Percentiles rank a stretch among this genome's conserved stretches.
phyloP scores from a whole-genome alignment of 1,284 basidiomycete species.

The Ganoderma multipileum region DNA sequence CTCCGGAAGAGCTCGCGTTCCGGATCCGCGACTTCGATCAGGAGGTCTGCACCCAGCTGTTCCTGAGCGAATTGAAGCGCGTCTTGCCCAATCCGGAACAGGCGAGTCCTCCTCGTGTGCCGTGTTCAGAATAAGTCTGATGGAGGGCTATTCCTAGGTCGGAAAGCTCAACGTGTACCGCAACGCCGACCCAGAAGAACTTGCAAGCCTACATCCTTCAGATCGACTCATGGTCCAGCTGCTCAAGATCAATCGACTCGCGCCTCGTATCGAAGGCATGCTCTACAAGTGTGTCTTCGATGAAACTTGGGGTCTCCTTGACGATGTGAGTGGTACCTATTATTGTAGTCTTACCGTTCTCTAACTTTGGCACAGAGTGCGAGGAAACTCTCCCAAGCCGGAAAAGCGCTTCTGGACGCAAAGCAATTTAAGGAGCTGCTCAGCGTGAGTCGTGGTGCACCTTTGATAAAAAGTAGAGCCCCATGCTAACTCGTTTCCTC shows the following conservation, averaged over 20 bases:
- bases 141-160: constrained; percentile 54
- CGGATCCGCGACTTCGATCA: constrained; percentile 88
- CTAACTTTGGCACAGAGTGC: constrained; percentile 62
- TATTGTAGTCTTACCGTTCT: constrained; percentile 19
- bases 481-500: constrained; percentile 3
- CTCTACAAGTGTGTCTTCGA: constrained; percentile 89
- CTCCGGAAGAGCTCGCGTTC: constrained; percentile 85
- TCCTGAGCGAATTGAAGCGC: constrained; percentile 86
- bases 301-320: constrained; percentile 78
- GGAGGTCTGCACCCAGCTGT: constrained; percentile 85
- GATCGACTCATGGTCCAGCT: constrained; percentile 97
- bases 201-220: constrained; percentile 89
- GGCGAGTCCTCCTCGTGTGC: constrained; percentile 48
- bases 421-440: constrained; percentile 88
- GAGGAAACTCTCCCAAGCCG: constrained; percentile 81
- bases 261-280: constrained; percentile 93
- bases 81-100: constrained; percentile 91
- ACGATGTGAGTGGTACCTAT: constrained; percentile 57
- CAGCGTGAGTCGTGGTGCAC: constrained; percentile 57
- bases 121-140: constrained; percentile 20
- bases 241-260: constrained; percentile 94
- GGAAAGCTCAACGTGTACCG: constrained; percentile 93
- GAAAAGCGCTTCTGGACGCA: constrained; percentile 77
- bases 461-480: not conserved
- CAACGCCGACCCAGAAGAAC: constrained; percentile 87